Percentiles rank a stretch among this genome's conserved stretches.
Conservation (phyloP, 306 rosid genomes). For the peach (Prunus persica) region DNA sequence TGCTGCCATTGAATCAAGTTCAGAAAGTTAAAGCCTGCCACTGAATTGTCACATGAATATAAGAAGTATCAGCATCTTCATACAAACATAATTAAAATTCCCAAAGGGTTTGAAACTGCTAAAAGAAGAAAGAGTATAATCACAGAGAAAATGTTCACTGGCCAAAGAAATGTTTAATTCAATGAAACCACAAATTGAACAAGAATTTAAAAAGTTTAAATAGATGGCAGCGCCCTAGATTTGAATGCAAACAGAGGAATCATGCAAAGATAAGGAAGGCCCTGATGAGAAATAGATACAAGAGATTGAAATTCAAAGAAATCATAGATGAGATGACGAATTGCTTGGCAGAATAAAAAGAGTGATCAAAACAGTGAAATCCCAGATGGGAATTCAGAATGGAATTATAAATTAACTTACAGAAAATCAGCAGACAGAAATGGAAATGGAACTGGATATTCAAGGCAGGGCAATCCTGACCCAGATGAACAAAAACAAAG, state of each 20-base stretch:
- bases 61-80: neutral
- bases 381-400: slow-evolving; percentile 8
- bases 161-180: neutral
- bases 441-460: too few relatives aligned
- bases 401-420: neutral
- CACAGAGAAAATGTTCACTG: neutral
- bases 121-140: neutral
- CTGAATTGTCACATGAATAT: neutral
- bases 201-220: neutral
- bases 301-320: neutral
- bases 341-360: neutral
- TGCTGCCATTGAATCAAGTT: slow-evolving; percentile 21
- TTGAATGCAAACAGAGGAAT: neutral
- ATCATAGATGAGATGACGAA: too few relatives aligned
- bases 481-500: neutral
- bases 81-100: neutral
- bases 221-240: neutral
- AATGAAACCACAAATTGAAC: neutral
- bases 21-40: neutral
- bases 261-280: neutral
- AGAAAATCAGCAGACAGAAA: neutral
- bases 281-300: neutral
- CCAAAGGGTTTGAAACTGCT: neutral
- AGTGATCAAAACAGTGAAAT: neutral
- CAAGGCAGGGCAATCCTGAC: neutral